Evolutionary conservation across 2,329 filamentous ascomycete species (phyloP).

Genomic region (Aspergillus sp.): DNA sequence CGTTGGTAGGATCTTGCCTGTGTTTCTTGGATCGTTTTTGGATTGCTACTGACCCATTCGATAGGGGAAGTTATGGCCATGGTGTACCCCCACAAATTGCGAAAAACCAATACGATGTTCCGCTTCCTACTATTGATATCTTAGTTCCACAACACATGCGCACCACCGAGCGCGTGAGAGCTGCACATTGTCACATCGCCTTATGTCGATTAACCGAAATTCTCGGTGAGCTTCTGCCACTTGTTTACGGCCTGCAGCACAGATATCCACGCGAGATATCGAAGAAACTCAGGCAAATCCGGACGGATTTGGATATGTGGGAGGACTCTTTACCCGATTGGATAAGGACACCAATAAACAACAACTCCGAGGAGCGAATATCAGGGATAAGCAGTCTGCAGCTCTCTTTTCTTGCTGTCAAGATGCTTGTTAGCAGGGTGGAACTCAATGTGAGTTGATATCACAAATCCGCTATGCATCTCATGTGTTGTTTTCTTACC

Average conservation of each 20-base stretch:
- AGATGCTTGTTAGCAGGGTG: constrained; percentile 44
- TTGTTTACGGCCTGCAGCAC: constrained; percentile 42
- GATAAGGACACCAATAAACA: constrained; percentile 31
- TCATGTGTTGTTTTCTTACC: constrained; percentile 5
- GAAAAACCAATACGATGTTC: constrained; percentile 53
- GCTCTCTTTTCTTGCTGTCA: constrained; percentile 40
- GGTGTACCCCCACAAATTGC: constrained; percentile 51
- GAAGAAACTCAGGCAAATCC: constrained; percentile 41
- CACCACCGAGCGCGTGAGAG: constrained; percentile 38
- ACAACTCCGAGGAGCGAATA: constrained; percentile 28
- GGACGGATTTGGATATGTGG: constrained; percentile 43
- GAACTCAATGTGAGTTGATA: constrained; percentile 38
- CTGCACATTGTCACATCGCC: constrained; percentile 49
- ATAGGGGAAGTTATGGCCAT: constrained; percentile 51
- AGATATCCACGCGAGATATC: constrained; percentile 40
- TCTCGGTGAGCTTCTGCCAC: constrained; percentile 40
- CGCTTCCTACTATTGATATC: constrained; percentile 45
- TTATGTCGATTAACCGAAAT: constrained; percentile 48
- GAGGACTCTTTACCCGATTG: constrained; percentile 42
- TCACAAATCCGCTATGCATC: not conserved
- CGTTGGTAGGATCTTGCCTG: constrained; percentile 37
- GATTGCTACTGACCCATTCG: constrained; percentile 10
- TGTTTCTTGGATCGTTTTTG: not conserved
- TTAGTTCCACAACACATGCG: constrained; percentile 31
- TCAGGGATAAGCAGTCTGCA: constrained; percentile 42